Conservation (phyloP, 2,329 filamentous ascomycete species). For the Aspergillus ruber region DNA sequence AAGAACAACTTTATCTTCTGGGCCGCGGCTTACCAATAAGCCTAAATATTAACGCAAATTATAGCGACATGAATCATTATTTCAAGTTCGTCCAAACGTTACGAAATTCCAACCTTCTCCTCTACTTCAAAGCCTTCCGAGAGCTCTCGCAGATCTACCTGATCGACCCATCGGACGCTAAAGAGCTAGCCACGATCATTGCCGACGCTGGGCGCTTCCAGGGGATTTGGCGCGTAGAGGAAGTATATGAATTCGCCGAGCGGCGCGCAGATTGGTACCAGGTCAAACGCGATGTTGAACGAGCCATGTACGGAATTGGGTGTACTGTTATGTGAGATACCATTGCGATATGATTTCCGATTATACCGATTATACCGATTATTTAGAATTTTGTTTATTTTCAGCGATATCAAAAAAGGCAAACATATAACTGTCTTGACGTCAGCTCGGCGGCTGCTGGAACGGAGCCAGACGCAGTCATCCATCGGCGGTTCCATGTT, state of each 20-base stretch:
- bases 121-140: conserved; percentile 85
- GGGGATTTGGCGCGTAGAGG: conserved; percentile 88
- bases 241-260: conserved; percentile 96
- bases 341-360: neutral
- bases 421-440: conserved; percentile 5
- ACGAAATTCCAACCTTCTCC: conserved; percentile 72
- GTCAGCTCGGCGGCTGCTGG: conserved; percentile 12
- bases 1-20: conserved; percentile 9
- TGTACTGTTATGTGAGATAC: conserved; percentile 69
- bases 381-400: neutral
- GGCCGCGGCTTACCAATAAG: neutral
- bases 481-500: neutral
- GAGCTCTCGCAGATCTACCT: conserved; percentile 95
- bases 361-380: no score
- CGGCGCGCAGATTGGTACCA: conserved; percentile 90
- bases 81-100: conserved; percentile 76
- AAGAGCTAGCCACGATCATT: conserved; percentile 92
- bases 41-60: conserved; percentile 2
- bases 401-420: neutral
- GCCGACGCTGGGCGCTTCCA: conserved; percentile 84
- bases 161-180: conserved; percentile 78
- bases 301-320: conserved; percentile 94
- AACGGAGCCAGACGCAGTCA: conserved; percentile 1
- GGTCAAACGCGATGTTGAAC: conserved; percentile 81
- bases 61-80: conserved; percentile 89